Conservation (phyloP, 2,329 filamentous ascomycete species). For the Fusarium sp. region DNA sequence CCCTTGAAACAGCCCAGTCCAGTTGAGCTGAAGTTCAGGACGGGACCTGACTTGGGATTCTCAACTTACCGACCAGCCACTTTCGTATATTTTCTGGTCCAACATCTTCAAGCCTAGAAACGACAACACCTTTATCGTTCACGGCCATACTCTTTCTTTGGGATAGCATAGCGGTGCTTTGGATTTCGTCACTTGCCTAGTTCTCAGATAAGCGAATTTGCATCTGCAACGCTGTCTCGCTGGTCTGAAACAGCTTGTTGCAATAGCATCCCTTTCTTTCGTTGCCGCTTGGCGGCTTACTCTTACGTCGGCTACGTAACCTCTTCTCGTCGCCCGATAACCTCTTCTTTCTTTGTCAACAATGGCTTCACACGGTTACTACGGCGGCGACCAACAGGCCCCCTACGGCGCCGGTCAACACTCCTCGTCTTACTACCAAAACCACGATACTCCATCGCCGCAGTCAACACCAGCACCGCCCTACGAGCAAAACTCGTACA, state of each 20-base stretch:
- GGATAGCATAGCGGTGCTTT: not conserved
- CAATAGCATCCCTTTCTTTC: slow-evolving; percentile 34
- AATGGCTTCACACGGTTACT: slow-evolving; percentile 75
- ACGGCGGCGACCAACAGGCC: slow-evolving; percentile 57
- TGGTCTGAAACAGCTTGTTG: slow-evolving; percentile 30
- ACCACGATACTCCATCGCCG: slow-evolving; percentile 57
- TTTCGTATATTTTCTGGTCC: slow-evolving; percentile 22
- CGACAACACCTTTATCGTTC: slow-evolving; percentile 5
- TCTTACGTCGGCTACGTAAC: slow-evolving; percentile 15
- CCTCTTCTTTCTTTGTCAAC: slow-evolving; percentile 14
- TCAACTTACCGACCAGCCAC: slow-evolving; percentile 31
- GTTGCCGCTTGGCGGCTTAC: slow-evolving; percentile 39
- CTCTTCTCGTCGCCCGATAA: slow-evolving; percentile 22
- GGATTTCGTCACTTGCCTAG: not conserved
- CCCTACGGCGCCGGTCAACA: slow-evolving; percentile 53
- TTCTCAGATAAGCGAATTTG: slow-evolving; percentile 11
- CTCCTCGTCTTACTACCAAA: slow-evolving; percentile 57
- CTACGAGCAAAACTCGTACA: slow-evolving; percentile 52
- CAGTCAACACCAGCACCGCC: slow-evolving; percentile 54
- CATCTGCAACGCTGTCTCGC: slow-evolving; percentile 14
- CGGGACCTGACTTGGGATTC: slow-evolving; percentile 17
- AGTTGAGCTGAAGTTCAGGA: slow-evolving; percentile 22
- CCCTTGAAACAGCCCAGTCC: slow-evolving; percentile 31
- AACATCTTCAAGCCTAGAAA: slow-evolving; percentile 9
- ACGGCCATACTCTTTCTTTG: not conserved